Percentiles rank a stretch among this genome's conserved stretches.
Conservation (phyloP, 1,139 yeast genomes). For the Eremothecium cymbalariae region DNA sequence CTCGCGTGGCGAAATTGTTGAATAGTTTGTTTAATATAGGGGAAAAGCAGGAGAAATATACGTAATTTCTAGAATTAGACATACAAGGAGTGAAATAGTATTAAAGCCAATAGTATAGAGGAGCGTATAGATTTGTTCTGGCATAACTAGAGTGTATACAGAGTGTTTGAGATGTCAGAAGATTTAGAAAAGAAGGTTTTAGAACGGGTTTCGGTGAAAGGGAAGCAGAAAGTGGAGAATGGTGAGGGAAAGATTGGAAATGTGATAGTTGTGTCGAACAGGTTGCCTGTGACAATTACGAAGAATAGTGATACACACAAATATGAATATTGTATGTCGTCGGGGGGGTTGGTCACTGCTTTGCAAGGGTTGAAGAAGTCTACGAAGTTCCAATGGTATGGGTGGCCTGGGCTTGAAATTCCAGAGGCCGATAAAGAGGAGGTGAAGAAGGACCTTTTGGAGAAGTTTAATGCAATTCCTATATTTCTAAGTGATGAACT, state of each 20-base stretch:
- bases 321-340: conserved; percentile 77
- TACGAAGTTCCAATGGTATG: conserved; percentile 92
- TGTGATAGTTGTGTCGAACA: conserved; percentile 85
- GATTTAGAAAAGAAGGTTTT: too few relatives aligned
- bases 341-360: conserved; percentile 96
- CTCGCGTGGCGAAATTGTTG: too few relatives aligned
- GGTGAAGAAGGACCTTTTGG: conserved; percentile 63
- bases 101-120: too few relatives aligned
- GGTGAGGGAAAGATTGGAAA: conserved; percentile 40
- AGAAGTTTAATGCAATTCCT: conserved; percentile 83
- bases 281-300: conserved; percentile 88
- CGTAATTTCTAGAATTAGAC: too few relatives aligned
- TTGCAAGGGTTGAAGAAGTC: conserved; percentile 81
- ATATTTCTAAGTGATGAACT: conserved; percentile 78
- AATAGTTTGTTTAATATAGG: too few relatives aligned
- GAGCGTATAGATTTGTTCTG: too few relatives aligned
- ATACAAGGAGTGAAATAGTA: too few relatives aligned
- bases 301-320: conserved; percentile 50
- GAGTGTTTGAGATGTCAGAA: too few relatives aligned
- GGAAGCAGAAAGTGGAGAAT: background rate
- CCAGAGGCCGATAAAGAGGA: conserved; percentile 65
- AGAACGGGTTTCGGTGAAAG: background rate
- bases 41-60: too few relatives aligned
- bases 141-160: too few relatives aligned
- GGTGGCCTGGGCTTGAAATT: conserved; percentile 94